These are phyloP conservation scores for Penicillium riverlandense DNA, from an alignment of 495 filamentous ascomycete species.

Conservation along the genomic window DNA sequence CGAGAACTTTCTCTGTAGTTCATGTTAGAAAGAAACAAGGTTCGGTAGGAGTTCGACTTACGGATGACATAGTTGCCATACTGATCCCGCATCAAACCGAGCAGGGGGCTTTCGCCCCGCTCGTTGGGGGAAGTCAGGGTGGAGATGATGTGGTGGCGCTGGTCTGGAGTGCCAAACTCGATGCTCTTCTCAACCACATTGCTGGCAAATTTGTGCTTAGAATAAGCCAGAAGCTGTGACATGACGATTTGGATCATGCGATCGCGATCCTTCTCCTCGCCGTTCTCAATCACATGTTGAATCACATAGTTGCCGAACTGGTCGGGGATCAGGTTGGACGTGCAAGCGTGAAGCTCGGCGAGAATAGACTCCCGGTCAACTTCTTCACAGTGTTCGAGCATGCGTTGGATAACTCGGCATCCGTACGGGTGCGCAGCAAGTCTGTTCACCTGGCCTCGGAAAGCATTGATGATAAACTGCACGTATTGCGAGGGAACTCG, in stretches of 20 bases:
- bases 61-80: constrained; percentile 97
- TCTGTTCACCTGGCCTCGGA: constrained; percentile 69
- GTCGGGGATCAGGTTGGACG: constrained; percentile 67
- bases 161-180: constrained; percentile 58
- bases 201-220: constrained; percentile 94
- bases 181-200: constrained; percentile 98
- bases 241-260: constrained; percentile 69
- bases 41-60: constrained; percentile 44
- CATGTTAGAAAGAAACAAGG: constrained; percentile 7
- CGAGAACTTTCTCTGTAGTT: constrained; percentile 67
- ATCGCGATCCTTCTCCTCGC: constrained; percentile 65
- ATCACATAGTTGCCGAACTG: constrained; percentile 97
- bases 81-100: constrained; percentile 78
- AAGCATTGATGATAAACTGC: constrained; percentile 81
- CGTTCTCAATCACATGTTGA: constrained; percentile 86
- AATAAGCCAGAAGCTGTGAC: constrained; percentile 62
- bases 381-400: constrained; percentile 79
- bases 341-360: constrained; percentile 69
- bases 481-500: constrained; percentile 74
- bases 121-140: constrained; percentile 53
- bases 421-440: constrained; percentile 80
- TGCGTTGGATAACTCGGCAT: constrained; percentile 89
- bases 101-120: constrained; percentile 59
- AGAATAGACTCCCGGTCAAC: constrained; percentile 64
- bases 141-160: constrained; percentile 64